phyloP scores from a whole-genome alignment of 2,329 filamentous ascomycete species.

The Fusarium tanahbumbuense region DNA sequence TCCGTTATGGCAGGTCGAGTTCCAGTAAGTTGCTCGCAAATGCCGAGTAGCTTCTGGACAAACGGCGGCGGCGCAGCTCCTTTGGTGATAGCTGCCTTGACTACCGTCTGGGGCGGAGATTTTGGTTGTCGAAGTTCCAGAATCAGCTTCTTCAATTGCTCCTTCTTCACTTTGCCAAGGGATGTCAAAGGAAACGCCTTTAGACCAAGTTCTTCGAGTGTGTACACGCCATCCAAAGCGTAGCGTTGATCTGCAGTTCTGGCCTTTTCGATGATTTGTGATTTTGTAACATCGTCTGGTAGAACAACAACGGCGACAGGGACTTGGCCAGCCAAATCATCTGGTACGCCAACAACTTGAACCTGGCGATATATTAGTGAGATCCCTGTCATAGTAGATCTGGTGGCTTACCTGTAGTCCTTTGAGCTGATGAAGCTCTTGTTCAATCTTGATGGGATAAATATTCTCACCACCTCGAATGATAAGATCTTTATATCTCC shows the following conservation, averaged over 20 bases:
- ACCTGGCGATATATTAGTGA: slow-evolving; percentile 40
- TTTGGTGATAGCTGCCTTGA: neutral
- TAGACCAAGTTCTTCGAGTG: slow-evolving; percentile 55
- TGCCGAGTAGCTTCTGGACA: slow-evolving; percentile 33
- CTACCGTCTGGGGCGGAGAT: neutral
- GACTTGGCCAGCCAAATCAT: slow-evolving; percentile 60
- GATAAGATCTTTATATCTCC: slow-evolving; percentile 59
- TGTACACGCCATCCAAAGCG: slow-evolving; percentile 55
- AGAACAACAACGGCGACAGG: slow-evolving; percentile 58
- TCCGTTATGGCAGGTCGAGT: slow-evolving; percentile 43
- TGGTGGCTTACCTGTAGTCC: slow-evolving; percentile 45
- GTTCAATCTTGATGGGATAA: slow-evolving; percentile 53
- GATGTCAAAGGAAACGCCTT: slow-evolving; percentile 55
- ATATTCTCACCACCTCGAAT: slow-evolving; percentile 60
- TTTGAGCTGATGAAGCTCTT: slow-evolving; percentile 50
- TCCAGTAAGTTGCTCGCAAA: slow-evolving; percentile 50
- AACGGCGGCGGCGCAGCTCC: slow-evolving; percentile 15
- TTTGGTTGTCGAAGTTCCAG: slow-evolving; percentile 21
- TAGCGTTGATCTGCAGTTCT: slow-evolving; percentile 53
- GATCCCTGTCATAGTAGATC: neutral
- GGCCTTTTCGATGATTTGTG: slow-evolving; percentile 48
- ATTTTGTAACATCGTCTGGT: slow-evolving; percentile 49
- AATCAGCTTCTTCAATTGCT: slow-evolving; percentile 48
- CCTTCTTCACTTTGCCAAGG: slow-evolving; percentile 59
- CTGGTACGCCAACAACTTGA: slow-evolving; percentile 58